These are phyloP conservation scores for Logfia minima DNA, from an alignment of 129 eudicot genomes.

Conservation along the genomic window DNA sequence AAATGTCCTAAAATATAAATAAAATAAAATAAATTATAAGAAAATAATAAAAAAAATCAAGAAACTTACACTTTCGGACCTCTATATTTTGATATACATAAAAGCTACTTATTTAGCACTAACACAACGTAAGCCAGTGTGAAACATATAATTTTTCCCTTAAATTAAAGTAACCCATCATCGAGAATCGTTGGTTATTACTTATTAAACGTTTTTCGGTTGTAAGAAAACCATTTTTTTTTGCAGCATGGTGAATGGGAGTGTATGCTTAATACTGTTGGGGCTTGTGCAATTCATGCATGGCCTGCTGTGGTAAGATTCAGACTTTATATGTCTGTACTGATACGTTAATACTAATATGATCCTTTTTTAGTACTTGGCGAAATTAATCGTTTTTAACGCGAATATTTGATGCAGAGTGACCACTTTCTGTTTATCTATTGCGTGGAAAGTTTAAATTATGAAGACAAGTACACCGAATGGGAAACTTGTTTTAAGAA, in stretches of 20 bases:
- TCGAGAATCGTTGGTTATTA: conserved; percentile 4
- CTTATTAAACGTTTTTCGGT: neutral
- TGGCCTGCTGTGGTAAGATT: conserved; percentile 81
- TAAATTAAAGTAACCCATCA: no score
- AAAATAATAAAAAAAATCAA: no score
- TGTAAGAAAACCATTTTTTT: no score
- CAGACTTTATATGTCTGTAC: neutral
- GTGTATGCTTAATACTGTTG: conserved; percentile 78
- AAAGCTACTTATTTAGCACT: no score
- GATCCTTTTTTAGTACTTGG: neutral
- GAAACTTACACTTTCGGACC: no score
- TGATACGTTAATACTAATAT: neutral
- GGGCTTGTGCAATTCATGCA: conserved; percentile 80
- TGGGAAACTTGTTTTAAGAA: conserved; percentile 84
- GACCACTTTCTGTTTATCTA: conserved; percentile 73
- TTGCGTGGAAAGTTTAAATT: conserved; percentile 67
- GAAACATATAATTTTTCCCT: no score
- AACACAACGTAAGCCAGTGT: no score
- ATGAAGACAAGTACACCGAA: conserved; percentile 47
- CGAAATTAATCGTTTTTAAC: conserved; percentile 17
- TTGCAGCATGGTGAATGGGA: conserved; percentile 85
- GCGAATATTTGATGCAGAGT: conserved; percentile 51
- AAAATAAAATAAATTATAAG: no score
- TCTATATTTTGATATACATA: no score
- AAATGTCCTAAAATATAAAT: no score